These are phyloP conservation scores for Ustilago crameri DNA, from an alignment of 1,284 basidiomycete genomes.

Conservation along the genomic window DNA sequence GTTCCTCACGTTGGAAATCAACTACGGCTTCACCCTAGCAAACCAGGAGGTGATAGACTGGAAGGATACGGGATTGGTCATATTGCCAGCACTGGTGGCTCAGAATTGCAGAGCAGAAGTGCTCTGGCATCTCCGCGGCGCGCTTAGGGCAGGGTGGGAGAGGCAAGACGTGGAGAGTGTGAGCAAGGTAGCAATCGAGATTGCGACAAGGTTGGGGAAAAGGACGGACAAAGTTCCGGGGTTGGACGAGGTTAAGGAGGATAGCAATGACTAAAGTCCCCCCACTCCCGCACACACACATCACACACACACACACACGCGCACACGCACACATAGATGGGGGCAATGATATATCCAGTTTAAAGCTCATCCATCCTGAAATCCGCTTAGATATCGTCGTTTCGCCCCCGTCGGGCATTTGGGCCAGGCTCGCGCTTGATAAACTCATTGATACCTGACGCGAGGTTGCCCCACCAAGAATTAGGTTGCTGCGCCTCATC, in stretches of 20 bases:
- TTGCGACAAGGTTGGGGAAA: constrained; percentile 12
- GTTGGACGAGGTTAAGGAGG: constrained; percentile 24
- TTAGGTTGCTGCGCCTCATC: constrained; percentile 8
- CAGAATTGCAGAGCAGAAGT: constrained; percentile 30
- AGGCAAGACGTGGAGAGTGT: constrained; percentile 22
- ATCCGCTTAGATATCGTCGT: too few species aligned
- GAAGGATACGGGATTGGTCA: constrained; percentile 21
- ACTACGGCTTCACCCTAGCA: constrained; percentile 40
- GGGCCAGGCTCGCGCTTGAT: constrained; percentile 26
- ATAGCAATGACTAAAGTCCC: constrained; percentile 4
- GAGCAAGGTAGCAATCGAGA: background rate
- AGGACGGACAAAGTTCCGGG: constrained; percentile 20
- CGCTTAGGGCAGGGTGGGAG: constrained; percentile 31
- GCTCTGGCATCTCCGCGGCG: constrained; percentile 41
- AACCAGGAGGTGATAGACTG: constrained; percentile 22
- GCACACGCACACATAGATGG: too few species aligned
- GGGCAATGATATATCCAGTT: too few species aligned
- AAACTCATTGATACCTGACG: constrained; percentile 27
- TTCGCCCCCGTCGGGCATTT: background rate
- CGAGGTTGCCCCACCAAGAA: constrained; percentile 39
- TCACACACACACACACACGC: too few species aligned
- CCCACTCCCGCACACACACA: background rate
- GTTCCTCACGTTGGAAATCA: constrained; percentile 42
- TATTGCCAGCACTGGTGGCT: constrained; percentile 25
- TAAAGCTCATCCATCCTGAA: too few species aligned